A percentile compares a stretch with the other conserved stretches of the same genome.
These are phyloP conservation scores for Osmanthus fragrans DNA, from an alignment of 257 asterid genomes.

Conservation along the genomic window DNA sequence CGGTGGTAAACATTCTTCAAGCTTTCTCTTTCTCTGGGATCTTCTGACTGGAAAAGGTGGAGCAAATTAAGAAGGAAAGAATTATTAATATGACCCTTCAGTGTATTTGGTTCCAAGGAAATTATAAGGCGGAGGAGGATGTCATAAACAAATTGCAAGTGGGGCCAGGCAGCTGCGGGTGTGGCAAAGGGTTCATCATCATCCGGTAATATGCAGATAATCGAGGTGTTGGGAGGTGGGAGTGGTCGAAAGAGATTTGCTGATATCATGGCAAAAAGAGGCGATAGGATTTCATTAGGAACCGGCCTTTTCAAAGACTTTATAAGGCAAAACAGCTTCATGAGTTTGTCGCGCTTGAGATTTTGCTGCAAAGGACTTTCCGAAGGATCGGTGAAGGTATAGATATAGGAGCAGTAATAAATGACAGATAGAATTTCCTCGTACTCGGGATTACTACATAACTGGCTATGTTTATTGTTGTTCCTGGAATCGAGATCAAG, in stretches of 20 bases:
- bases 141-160: conserved; percentile 66
- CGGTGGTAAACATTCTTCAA: conserved; percentile 65
- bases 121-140: conserved; percentile 51
- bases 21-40: conserved; percentile 68
- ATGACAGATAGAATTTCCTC: conserved; percentile 48
- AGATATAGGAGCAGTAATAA: conserved; percentile 51
- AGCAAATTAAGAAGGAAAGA: conserved; percentile 36
- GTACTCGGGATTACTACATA: conserved; percentile 29
- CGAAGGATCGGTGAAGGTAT: conserved; percentile 57
- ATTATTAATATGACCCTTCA: conserved; percentile 36
- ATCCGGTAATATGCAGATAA: conserved; percentile 44
- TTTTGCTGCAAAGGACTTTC: conserved; percentile 63
- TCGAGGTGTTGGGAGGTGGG: conserved; percentile 43
- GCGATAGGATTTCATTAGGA: conserved; percentile 35
- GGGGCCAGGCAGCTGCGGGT: conserved; percentile 65
- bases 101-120: conserved; percentile 36
- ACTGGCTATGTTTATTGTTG: conserved; percentile 26
- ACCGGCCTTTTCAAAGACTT: conserved; percentile 38
- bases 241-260: conserved; percentile 70
- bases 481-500: conserved; percentile 57
- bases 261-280: conserved; percentile 60
- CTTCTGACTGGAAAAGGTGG: conserved; percentile 67
- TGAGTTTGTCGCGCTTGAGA: conserved; percentile 60
- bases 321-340: conserved; percentile 45
- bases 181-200: conserved; percentile 60